Evolutionary conservation across 1,284 basidiomycete species (phyloP).

Genomic region (Fistulinella cinereoalba): DNA sequence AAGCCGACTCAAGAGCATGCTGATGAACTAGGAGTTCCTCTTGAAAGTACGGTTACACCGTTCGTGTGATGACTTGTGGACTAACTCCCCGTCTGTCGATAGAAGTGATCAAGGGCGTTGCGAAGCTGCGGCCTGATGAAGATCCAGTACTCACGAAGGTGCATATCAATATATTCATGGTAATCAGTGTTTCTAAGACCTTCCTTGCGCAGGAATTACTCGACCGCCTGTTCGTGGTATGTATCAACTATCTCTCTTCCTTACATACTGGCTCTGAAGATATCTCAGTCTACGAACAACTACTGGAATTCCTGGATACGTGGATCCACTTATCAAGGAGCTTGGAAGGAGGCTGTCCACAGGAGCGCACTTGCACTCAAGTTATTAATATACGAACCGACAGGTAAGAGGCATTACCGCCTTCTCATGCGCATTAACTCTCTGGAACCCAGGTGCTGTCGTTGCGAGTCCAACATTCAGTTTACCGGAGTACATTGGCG

Average conservation of each 20-base stretch:
- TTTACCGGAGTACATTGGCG: constrained; percentile 87
- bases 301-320: constrained; percentile 89
- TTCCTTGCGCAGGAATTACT: constrained; percentile 45
- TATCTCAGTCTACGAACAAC: constrained; percentile 61
- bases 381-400: constrained; percentile 83
- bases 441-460: constrained; percentile 60
- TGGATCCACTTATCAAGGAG: constrained; percentile 78
- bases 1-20: constrained; percentile 39
- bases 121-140: constrained; percentile 48
- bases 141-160: constrained; percentile 67
- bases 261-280: background rate
- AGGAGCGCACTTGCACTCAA: constrained; percentile 85
- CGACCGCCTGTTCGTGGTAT: constrained; percentile 51
- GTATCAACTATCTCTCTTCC: constrained; percentile 6
- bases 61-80: background rate
- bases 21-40: constrained; percentile 46
- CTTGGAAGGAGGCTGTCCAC: constrained; percentile 92
- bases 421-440: constrained; percentile 1
- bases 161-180: constrained; percentile 6
- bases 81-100: constrained; percentile 7
- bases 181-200: background rate
- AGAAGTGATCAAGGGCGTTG: constrained; percentile 49
- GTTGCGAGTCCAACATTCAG: constrained; percentile 93
- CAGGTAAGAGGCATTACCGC: constrained; percentile 43
- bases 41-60: constrained; percentile 38